Percentiles rank a stretch among this genome's conserved stretches.
Evolutionary conservation across 2,329 filamentous ascomycete species (phyloP).

Genomic region (Lachnellula hyalina): DNA sequence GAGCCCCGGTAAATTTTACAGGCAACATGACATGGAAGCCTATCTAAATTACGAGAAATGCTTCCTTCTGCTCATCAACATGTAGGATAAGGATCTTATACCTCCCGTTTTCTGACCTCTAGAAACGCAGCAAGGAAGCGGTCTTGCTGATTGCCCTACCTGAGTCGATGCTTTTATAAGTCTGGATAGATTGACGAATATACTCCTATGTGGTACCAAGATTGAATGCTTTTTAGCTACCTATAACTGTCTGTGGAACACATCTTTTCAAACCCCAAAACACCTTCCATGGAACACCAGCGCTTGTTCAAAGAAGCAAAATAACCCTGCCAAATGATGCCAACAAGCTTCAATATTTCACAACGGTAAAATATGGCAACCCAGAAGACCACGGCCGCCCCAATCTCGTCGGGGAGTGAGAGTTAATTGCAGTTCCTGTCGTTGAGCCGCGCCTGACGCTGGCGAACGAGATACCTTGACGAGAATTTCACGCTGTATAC

Average conservation of each 20-base stretch:
- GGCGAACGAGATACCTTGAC: conserved; percentile 56
- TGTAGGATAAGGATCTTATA: conserved; percentile 36
- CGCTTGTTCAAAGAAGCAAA: conserved; percentile 6
- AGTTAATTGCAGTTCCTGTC: conserved; percentile 60
- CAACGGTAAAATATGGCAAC: conserved; percentile 82
- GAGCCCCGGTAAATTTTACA: background rate
- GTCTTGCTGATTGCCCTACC: conserved; percentile 16
- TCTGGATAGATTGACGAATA: conserved; percentile 12
- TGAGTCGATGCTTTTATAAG: conserved; percentile 8
- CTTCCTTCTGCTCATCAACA: conserved; percentile 45
- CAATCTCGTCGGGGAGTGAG: conserved; percentile 75
- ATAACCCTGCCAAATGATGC: background rate
- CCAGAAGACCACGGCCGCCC: conserved; percentile 85
- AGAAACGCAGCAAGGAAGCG: conserved; percentile 28
- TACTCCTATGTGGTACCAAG: background rate
- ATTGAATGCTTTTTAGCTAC: background rate
- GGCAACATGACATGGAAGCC: background rate
- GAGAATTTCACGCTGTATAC: conserved; percentile 57
- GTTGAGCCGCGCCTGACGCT: conserved; percentile 13
- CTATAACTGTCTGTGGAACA: background rate
- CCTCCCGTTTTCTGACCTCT: conserved; percentile 18
- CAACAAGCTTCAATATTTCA: conserved; percentile 37
- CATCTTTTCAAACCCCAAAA: background rate
- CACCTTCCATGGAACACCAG: conserved; percentile 17
- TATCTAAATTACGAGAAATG: conserved; percentile 21